These are phyloP conservation scores for Clonostachys chloroleuca DNA, from an alignment of 2,329 filamentous ascomycete genomes.

Conservation along the genomic window DNA sequence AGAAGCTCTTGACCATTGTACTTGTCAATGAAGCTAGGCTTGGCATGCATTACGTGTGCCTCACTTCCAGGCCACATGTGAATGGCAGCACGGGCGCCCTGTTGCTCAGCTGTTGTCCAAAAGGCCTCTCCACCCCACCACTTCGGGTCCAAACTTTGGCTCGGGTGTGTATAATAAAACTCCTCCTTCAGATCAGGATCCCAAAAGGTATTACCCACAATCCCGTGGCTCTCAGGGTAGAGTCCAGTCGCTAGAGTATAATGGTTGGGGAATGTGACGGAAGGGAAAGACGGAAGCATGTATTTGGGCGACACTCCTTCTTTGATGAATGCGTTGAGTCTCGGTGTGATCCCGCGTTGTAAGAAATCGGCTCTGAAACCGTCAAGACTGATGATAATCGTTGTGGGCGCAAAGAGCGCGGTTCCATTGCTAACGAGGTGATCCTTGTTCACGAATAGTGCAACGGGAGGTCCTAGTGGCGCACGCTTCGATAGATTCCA, in stretches of 20 bases:
- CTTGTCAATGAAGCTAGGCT: constrained; percentile 78
- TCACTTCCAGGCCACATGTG: constrained; percentile 99
- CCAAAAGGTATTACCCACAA: constrained; percentile 95
- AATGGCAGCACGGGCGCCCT: constrained; percentile 73
- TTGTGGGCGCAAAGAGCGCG: constrained; percentile 83
- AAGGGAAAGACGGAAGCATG: constrained; percentile 93
- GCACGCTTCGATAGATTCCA: constrained; percentile 53
- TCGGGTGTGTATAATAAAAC: constrained; percentile 82
- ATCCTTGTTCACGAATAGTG: constrained; percentile 12
- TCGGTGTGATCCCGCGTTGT: constrained; percentile 76
- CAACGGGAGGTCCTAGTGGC: constrained; percentile 17
- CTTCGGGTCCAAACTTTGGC: constrained; percentile 72
- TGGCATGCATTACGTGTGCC: constrained; percentile 70
- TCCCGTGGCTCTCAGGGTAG: constrained; percentile 87
- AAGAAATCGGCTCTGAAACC: constrained; percentile 95
- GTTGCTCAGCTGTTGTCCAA: constrained; percentile 87
- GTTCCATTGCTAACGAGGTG: constrained; percentile 72
- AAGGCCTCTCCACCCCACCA: constrained; percentile 97
- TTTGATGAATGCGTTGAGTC: constrained; percentile 71
- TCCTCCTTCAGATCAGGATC: constrained; percentile 72
- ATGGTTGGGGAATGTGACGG: constrained; percentile 95
- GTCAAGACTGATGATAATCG: constrained; percentile 89
- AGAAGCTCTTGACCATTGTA: constrained; percentile 77
- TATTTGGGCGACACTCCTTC: constrained; percentile 86
- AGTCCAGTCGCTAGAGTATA: constrained; percentile 90